phyloP scores from a whole-genome alignment of 1,139 yeast species.

The Saccharomyces hybrid region DNA sequence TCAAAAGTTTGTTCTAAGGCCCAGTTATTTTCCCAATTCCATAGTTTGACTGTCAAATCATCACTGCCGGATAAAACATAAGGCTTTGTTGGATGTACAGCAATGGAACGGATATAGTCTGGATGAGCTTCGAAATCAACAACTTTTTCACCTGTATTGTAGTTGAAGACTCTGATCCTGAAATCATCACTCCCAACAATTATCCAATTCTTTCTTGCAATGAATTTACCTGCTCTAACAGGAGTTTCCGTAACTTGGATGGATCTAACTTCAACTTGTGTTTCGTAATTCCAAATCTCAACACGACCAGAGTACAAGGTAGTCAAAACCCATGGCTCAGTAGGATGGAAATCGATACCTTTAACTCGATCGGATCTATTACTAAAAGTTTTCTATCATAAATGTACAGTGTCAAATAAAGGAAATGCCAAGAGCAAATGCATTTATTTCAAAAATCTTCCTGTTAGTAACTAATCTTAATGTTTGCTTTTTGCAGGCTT shows the following conservation, averaged over 20 bases:
- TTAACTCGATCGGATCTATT: conserved; percentile 86
- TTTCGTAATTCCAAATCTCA: conserved; percentile 91
- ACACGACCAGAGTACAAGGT: conserved; percentile 75
- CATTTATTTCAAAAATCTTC: not conserved
- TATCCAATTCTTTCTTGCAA: conserved; percentile 96
- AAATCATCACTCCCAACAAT: conserved; percentile 95
- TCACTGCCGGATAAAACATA: conserved; percentile 85
- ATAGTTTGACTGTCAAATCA: conserved; percentile 82
- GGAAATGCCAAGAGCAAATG: not conserved
- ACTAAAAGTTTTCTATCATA: conserved; percentile 27
- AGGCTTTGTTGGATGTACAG: conserved; percentile 92
- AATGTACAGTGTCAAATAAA: not conserved
- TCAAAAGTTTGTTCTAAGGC: conserved; percentile 81
- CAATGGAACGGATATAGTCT: conserved; percentile 86
- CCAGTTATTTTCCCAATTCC: conserved; percentile 98
- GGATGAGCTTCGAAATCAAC: conserved; percentile 97
- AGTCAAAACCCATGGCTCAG: conserved; percentile 92
- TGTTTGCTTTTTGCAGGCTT: not conserved
- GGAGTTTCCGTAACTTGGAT: conserved; percentile 92
- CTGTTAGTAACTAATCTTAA: not conserved
- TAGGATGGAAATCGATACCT: conserved; percentile 96
- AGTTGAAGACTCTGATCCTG: conserved; percentile 86
- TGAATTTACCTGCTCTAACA: conserved; percentile 88
- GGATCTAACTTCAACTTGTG: conserved; percentile 55
- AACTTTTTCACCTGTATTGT: conserved; percentile 90